Evolutionary conservation across 2,329 filamentous ascomycete species (phyloP).

Genomic region (Aspergillus piperis): DNA sequence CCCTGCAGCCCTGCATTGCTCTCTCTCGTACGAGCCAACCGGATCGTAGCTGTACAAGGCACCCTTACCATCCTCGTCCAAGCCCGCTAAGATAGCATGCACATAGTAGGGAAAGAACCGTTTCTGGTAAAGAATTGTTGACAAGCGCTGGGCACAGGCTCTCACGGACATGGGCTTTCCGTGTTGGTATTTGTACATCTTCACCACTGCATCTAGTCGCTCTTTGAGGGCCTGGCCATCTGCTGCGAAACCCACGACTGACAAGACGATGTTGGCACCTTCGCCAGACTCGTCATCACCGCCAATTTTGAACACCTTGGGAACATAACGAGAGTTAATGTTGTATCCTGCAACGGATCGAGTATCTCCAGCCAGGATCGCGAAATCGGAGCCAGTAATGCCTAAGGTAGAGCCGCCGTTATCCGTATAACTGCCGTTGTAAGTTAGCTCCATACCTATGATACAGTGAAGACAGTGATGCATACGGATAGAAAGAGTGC

Average conservation of each 20-base stretch:
- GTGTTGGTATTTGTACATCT: slow-evolving; percentile 98
- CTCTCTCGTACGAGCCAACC: slow-evolving; percentile 94
- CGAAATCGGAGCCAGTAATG: slow-evolving; percentile 90
- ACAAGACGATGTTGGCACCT: slow-evolving; percentile 83
- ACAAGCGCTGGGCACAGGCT: slow-evolving; percentile 91
- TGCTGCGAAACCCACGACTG: slow-evolving; percentile 92
- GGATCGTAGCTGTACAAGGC: slow-evolving; percentile 97
- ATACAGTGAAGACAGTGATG: background rate
- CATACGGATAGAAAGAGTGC: slow-evolving; percentile 92
- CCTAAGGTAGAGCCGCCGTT: slow-evolving; percentile 96
- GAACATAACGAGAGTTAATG: slow-evolving; percentile 95
- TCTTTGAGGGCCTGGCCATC: slow-evolving; percentile 94
- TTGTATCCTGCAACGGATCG: slow-evolving; percentile 94
- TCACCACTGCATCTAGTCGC: slow-evolving; percentile 89
- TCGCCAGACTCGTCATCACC: slow-evolving; percentile 83
- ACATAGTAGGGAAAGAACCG: slow-evolving; percentile 99
- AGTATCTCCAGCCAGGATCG: slow-evolving; percentile 96
- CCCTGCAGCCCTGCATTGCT: slow-evolving; percentile 91
- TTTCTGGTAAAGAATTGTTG: slow-evolving; percentile 94
- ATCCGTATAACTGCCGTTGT: slow-evolving; percentile 72
- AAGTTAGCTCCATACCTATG: slow-evolving; percentile 15
- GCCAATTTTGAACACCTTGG: slow-evolving; percentile 97
- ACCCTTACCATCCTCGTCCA: slow-evolving; percentile 92
- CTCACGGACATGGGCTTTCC: slow-evolving; percentile 94
- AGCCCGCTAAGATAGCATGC: slow-evolving; percentile 85